Base-by-base conservation (phyloP, 176 grass and related monocot species). In the Themeda triandra region DNA sequence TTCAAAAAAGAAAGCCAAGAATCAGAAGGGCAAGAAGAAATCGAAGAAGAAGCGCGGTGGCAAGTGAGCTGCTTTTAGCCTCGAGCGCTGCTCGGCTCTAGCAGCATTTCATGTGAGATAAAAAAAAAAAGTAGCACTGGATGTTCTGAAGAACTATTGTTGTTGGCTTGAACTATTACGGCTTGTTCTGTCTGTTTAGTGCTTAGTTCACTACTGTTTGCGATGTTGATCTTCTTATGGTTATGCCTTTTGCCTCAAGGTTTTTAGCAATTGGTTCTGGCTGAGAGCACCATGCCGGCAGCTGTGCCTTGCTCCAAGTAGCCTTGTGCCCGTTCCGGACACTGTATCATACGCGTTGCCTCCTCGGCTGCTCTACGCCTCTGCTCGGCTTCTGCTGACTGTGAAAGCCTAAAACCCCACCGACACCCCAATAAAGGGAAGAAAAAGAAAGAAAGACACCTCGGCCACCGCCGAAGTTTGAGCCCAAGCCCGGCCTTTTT, bases 21-120 rank as follows among this genome's bases (percentile, higher is more conserved):
- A 85, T 40, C 31, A 79, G 66, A 70, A 89, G 32, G 54, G 18
- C 29, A 80, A 56, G 77, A 88, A 80, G 68, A 86, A 82, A 65
- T 9, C 76, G 19, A 82, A 21, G 21, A 69, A 67, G 28, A 84
- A 36, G 28, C 32, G 83, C 14, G 10, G 30, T 2, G 65, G 83
- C 40, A 86, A 4, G 88, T 89, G 66, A 86, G 37, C 29, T 66
- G 84, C 30, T 35, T 36, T 42, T 54, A 54, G 45, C 41, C 42
- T 30, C 17, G 63, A 29, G 10, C 6, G 9, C 25, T 9, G 31
- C 31, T 62, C 35, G 29, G 21, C 21, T 23, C 53, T 10, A 56
- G 53, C 10, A 58, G 53, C 53, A 58, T 58, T 56, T 56, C 19
- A 23, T 56, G 19, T 53, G 49, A 53, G 17, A 19, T 5, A 6